Evolutionary conservation across 2,329 filamentous ascomycete genomes (phyloP).

Genomic region (Cryoendolithus antarcticus): DNA sequence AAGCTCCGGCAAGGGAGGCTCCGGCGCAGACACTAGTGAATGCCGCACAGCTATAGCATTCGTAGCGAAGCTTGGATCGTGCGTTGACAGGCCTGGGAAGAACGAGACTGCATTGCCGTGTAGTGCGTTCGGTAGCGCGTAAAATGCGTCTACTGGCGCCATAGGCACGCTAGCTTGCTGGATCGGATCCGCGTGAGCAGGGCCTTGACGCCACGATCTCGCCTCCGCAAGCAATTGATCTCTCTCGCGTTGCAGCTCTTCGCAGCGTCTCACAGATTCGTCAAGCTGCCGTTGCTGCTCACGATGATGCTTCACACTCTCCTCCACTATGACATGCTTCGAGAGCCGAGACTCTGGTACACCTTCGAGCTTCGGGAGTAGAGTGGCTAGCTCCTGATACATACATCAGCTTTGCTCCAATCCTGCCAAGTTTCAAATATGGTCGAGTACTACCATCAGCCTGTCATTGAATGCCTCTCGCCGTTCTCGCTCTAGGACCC

Average conservation of each 20-base stretch:
- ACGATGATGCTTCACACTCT: slow-evolving; percentile 7
- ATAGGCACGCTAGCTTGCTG: too few species aligned
- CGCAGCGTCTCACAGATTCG: neutral
- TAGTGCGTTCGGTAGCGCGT: too few species aligned
- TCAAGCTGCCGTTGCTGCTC: slow-evolving; percentile 2
- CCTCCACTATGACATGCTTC: slow-evolving; percentile 8
- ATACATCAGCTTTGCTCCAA: neutral
- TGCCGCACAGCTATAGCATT: too few species aligned
- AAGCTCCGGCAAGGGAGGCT: too few species aligned
- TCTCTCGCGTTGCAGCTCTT: neutral
- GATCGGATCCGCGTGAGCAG: too few species aligned
- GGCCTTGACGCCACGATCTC: neutral
- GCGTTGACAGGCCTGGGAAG: too few species aligned
- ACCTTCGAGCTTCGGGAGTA: slow-evolving; percentile 7
- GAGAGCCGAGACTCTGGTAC: slow-evolving; percentile 9
- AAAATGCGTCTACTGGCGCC: too few species aligned
- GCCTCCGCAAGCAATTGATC: slow-evolving; percentile 1
- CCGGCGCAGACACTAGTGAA: too few species aligned
- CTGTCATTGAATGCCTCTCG: slow-evolving; percentile 9
- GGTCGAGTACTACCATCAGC: too few species aligned
- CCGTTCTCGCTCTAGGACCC: slow-evolving; percentile 7
- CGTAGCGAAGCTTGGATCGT: too few species aligned
- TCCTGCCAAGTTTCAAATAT: too few species aligned
- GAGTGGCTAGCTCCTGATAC: slow-evolving; percentile 4
- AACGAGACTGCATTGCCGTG: too few species aligned